Evolutionary conservation across 2,329 filamentous ascomycete species (phyloP).

Genomic region (Hawksworthiomyces lignivorus): DNA sequence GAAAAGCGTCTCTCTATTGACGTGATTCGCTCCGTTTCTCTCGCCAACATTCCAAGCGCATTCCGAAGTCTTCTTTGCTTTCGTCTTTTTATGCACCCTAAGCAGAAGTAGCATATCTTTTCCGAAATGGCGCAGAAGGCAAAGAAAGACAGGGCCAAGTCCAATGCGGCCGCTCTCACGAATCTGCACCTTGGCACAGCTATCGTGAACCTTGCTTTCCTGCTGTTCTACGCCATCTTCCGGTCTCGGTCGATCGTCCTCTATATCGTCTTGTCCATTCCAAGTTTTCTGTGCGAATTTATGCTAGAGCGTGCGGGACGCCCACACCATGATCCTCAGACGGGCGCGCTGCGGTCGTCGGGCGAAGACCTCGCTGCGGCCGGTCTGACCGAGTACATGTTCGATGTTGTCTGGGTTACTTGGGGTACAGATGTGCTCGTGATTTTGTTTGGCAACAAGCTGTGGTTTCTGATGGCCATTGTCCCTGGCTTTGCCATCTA

Average conservation of each 20-base stretch:
- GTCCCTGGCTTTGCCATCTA: constrained; percentile 50
- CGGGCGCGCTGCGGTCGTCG: constrained; percentile 60
- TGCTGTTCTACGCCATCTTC: constrained; percentile 62
- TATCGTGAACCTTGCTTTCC: constrained; percentile 64
- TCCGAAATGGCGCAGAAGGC: constrained; percentile 55
- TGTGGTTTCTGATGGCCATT: constrained; percentile 47
- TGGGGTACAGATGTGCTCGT: constrained; percentile 71
- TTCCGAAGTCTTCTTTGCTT: no score
- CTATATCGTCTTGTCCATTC: constrained; percentile 66
- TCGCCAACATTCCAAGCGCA: constrained; percentile 7
- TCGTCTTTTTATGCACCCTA: no score
- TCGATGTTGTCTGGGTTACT: constrained; percentile 92
- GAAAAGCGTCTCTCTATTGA: no score
- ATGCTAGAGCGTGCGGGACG: constrained; percentile 79
- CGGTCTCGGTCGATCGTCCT: constrained; percentile 55
- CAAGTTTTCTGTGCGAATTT: constrained; percentile 72
- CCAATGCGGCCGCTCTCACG: constrained; percentile 70
- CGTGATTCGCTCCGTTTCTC: no score
- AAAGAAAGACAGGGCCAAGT: constrained; percentile 61
- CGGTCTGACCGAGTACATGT: constrained; percentile 95
- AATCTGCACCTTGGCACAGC: constrained; percentile 74
- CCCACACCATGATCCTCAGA: constrained; percentile 60
- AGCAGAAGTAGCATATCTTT: no score
- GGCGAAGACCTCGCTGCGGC: constrained; percentile 84
- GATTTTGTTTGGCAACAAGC: constrained; percentile 72